phyloP scores from a whole-genome alignment of 2,329 filamentous ascomycete species.

The Aspergillus sp. region DNA sequence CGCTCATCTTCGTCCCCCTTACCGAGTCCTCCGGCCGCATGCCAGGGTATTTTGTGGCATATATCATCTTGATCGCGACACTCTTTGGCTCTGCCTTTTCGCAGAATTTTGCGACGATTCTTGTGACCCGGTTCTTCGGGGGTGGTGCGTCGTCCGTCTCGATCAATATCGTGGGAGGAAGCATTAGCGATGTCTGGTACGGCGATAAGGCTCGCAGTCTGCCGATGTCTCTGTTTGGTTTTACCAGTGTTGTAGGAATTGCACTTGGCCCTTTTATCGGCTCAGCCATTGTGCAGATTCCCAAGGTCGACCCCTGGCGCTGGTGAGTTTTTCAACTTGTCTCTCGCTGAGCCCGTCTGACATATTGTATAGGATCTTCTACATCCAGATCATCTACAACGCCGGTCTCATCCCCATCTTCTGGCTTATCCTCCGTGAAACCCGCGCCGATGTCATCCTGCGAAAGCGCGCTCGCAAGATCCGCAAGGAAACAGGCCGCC shows the following conservation, averaged over 20 bases:
- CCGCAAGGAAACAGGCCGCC: conserved; percentile 35
- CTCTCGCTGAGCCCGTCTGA: not conserved
- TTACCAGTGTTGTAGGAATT: conserved; percentile 44
- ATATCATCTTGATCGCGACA: conserved; percentile 42
- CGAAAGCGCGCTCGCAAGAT: conserved; percentile 39
- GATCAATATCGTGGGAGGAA: conserved; percentile 42
- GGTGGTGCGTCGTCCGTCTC: conserved; percentile 45
- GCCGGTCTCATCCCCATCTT: conserved; percentile 42
- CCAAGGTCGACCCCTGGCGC: conserved; percentile 37
- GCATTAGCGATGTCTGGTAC: conserved; percentile 39
- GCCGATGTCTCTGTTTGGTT: conserved; percentile 45
- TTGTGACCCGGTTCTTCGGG: conserved; percentile 46
- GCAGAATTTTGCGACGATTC: conserved; percentile 46
- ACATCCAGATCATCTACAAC: conserved; percentile 47
- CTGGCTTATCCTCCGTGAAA: conserved; percentile 43
- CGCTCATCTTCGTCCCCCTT: conserved; percentile 37
- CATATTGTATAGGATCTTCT: conserved; percentile 41
- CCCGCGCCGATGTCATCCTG: conserved; percentile 44
- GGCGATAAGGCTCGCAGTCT: conserved; percentile 41
- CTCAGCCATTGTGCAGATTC: conserved; percentile 37
- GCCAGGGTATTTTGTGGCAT: conserved; percentile 45
- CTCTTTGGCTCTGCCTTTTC: conserved; percentile 45
- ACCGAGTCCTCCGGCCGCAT: conserved; percentile 45
- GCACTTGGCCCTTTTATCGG: conserved; percentile 48
- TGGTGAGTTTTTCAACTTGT: conserved; percentile 26